Percentiles rank a stretch among this genome's conserved stretches.
Conservation (phyloP, 2,329 filamentous ascomycete genomes). For the Fusarium nygamai region DNA sequence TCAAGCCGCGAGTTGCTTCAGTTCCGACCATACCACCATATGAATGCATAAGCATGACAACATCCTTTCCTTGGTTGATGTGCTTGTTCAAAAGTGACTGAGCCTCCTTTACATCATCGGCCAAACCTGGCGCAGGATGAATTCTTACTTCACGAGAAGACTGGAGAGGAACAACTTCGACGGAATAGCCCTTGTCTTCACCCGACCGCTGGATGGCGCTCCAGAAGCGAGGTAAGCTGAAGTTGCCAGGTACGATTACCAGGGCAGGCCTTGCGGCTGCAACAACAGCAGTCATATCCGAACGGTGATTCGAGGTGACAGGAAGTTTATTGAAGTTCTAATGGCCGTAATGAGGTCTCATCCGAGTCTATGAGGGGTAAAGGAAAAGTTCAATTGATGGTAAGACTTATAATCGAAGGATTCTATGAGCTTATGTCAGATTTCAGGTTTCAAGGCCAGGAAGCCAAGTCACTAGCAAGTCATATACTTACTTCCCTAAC, state of each 20-base stretch:
- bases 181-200: background rate
- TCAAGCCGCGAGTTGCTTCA: background rate
- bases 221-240: constrained; percentile 14
- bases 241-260: constrained; percentile 2
- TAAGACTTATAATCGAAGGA: background rate
- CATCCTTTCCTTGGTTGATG: background rate
- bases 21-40: constrained; percentile 18
- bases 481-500: background rate
- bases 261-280: background rate
- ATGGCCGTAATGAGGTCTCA: accelerated
- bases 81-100: background rate
- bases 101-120: background rate
- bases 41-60: constrained; percentile 17
- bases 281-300: background rate
- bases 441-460: too few species aligned
- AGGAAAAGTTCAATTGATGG: too few species aligned
- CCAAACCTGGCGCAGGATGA: constrained; percentile 7
- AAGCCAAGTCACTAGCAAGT: background rate
- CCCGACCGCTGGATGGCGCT: background rate
- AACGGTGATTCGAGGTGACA: accelerated
- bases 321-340: accelerated
- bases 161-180: background rate
- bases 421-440: background rate
- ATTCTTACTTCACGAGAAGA: background rate
- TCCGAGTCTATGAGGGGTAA: background rate